These are phyloP conservation scores for Colletotrichum sp. DNA, from an alignment of 2,329 filamentous ascomycete species.

Conservation along the genomic window DNA sequence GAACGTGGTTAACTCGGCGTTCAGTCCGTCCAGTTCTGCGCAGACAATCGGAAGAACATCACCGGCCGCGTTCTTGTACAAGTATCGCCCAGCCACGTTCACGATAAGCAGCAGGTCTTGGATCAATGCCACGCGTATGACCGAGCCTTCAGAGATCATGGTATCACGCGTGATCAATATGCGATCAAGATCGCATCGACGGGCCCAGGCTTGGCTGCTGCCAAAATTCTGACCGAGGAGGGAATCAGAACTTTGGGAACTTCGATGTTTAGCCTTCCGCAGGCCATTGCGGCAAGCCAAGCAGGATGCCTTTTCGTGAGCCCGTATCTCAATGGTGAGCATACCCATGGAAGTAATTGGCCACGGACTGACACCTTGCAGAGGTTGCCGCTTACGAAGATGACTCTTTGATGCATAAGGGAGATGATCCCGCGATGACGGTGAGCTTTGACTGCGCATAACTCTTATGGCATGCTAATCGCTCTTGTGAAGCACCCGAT, in stretches of 20 bases:
- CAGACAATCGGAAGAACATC: background rate
- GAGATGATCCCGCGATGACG: background rate
- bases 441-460: background rate
- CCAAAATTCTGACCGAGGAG: background rate
- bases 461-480: background rate
- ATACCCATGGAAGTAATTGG: background rate
- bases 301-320: background rate
- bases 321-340: background rate
- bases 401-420: background rate
- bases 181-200: background rate
- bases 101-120: background rate
- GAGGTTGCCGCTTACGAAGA: background rate
- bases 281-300: background rate
- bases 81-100: background rate
- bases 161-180: background rate
- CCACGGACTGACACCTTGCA: background rate
- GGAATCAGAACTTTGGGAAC: background rate
- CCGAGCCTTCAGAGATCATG: background rate
- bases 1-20: background rate
- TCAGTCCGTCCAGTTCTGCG: background rate
- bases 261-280: background rate
- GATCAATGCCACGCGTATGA: background rate
- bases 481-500: background rate
- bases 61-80: background rate
- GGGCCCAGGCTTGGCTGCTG: background rate